Evolutionary conservation across 768 basidiomycete genomes (phyloP), one percentile per base, ranked within the genome.

Genomic region (Suillus subaureus): DNA sequence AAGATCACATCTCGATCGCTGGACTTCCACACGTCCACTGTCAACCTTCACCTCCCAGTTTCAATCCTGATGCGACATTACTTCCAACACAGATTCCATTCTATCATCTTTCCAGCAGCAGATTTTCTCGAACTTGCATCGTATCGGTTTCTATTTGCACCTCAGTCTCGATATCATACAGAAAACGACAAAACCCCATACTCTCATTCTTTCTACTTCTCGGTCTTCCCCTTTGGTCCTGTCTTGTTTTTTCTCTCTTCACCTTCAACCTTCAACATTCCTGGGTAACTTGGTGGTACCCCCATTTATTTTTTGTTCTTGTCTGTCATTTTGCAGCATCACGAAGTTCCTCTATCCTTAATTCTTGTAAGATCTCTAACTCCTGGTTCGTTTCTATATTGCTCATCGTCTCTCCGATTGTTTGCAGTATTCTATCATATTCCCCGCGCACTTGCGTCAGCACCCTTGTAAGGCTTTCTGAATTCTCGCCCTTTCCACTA

Each of bases 181-280:
- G 35, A 55, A 55, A 55, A 33, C 54, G 52, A 55, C 54, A 55
- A 55, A 55, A 55, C 54, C 21, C 54, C 33, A 55, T 31, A 54
- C 21, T 55, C 12, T 33, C 21, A 3, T 55, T 55, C 31, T 21
- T 55, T 31, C 54, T 33, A 21, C n/a, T 6, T 12, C 18, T 33
- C 33, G 18, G 18, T 33, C 18, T 54, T 54, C 16, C 16, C 31
- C 28, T 54, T 23, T 28, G 4, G 52, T 31, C 28, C 31, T 52
- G 28, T n/a, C 21, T 21, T 54, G 2, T 33, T 9, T 55, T 21
- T 13, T 47, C 9, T 13, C 21, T 55, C 31, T 33, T 31, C 54
- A 12, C n/a, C n/a, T n/a, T n/a, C n/a, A n/a, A n/a, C 11, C 2
- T 54, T 26, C 23, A 26, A 26, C 23, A 23, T 8, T 28, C 1